Evolutionary conservation across 345 rosid genomes (phyloP).

Genomic region (Hypericum androsaemum): DNA sequence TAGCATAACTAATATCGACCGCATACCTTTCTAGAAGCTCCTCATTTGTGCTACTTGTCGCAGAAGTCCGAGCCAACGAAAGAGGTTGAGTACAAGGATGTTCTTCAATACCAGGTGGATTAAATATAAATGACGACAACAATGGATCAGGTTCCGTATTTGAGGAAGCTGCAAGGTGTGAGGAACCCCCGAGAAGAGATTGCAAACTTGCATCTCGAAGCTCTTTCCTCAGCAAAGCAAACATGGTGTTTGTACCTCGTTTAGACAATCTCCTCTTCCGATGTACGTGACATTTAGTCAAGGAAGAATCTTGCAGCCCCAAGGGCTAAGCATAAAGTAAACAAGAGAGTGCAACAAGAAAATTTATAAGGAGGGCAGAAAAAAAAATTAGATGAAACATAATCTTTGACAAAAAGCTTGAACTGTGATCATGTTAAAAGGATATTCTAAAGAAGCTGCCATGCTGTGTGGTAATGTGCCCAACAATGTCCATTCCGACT

Average conservation of each 20-base stretch:
- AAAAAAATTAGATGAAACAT: constrained; percentile 2
- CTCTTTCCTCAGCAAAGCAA: constrained; percentile 55
- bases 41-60: constrained; percentile 24
- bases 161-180: constrained; percentile 19
- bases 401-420: no score
- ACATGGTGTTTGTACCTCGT: constrained; percentile 46
- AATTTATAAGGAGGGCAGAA: neutral
- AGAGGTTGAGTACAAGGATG: constrained; percentile 16
- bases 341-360: neutral
- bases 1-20: no score
- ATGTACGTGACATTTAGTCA: constrained; percentile 53
- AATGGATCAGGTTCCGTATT: constrained; percentile 40
- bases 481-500: constrained; percentile 59
- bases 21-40: constrained; percentile 34
- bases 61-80: constrained; percentile 22
- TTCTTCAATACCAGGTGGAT: constrained; percentile 28
- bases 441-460: constrained; percentile 73
- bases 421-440: constrained; percentile 16
- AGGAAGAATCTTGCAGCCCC: constrained; percentile 28
- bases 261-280: constrained; percentile 55
- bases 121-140: constrained; percentile 57
- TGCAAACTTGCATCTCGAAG: constrained; percentile 58
- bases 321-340: constrained; percentile 5
- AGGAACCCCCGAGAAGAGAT: constrained; percentile 57
- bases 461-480: constrained; percentile 67